These are phyloP conservation scores for Blastobotrys aristatus DNA, from an alignment of 1,139 yeast species.

Conservation along the genomic window DNA sequence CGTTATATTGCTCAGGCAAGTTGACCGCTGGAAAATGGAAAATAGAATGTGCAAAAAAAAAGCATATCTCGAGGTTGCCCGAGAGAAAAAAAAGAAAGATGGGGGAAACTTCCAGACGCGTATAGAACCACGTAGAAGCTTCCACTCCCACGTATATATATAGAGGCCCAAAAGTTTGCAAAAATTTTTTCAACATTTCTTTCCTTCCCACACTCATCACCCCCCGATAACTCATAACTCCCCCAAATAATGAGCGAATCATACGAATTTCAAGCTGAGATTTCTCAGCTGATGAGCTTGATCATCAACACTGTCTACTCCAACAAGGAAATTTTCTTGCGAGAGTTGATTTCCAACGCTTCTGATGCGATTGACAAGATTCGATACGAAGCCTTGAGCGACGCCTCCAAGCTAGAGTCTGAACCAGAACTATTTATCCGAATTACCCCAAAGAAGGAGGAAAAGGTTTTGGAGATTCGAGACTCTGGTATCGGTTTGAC, in stretches of 20 bases:
- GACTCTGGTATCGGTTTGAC: conserved; percentile 99
- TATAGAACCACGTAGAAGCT: conserved; percentile 18
- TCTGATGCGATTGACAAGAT: conserved; percentile 96
- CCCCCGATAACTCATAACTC: neutral
- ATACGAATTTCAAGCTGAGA: conserved; percentile 97
- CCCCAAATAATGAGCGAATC: conserved; percentile 28
- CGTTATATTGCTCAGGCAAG: no score
- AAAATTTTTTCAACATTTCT: conserved; percentile 7
- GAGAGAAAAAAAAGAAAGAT: no score
- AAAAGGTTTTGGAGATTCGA: conserved; percentile 92
- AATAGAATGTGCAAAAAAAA: no score
- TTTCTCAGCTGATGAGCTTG: conserved; percentile 99
- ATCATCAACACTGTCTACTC: conserved; percentile 99
- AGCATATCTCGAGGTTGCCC: no score
- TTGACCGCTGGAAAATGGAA: no score
- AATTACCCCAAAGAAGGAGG: conserved; percentile 93
- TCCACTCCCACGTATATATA: conserved; percentile 7
- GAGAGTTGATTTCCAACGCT: conserved; percentile 98
- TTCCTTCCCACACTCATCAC: neutral
- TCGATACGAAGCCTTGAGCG: conserved; percentile 93
- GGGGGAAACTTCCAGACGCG: conserved; percentile 9
- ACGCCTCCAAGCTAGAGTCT: conserved; percentile 84
- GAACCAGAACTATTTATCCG: conserved; percentile 97
- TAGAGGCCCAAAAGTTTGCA: neutral
- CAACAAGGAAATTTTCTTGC: conserved; percentile 97